Percentiles rank a stretch among this genome's conserved stretches.
Evolutionary conservation across 2,329 filamentous ascomycete genomes (phyloP).

Genomic region (Alternaria arbusti): DNA sequence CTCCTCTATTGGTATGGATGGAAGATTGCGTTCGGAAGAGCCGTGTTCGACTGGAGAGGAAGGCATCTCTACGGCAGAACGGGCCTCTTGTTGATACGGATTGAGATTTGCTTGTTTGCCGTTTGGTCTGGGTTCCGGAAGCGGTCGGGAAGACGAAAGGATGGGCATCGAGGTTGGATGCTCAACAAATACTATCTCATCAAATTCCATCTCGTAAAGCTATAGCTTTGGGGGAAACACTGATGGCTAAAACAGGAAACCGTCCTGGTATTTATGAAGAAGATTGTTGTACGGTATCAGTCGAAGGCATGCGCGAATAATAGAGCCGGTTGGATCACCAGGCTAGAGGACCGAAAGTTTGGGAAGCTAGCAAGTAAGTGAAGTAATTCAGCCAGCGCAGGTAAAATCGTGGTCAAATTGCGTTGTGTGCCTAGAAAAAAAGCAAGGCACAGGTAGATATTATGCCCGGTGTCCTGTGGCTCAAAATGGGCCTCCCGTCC

Average conservation of each 20-base stretch:
- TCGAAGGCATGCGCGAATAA: no score
- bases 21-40: background rate
- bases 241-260: no score
- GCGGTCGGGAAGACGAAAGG: background rate
- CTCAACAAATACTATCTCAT: background rate
- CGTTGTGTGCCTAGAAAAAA: no score
- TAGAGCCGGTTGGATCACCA: no score
- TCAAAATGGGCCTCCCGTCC: no score
- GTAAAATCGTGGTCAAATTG: no score
- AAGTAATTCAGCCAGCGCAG: background rate
- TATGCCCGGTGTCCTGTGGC: no score
- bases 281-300: no score
- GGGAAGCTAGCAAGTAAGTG: background rate
- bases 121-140: background rate
- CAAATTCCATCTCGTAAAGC: background rate
- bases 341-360: background rate
- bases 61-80: background rate
- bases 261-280: no score
- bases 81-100: background rate
- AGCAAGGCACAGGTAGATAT: no score
- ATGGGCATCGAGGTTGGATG: background rate
- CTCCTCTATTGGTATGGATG: background rate
- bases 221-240: rapidly evolving
- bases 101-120: background rate
- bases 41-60: background rate